phyloP scores from a whole-genome alignment of 257 asterid genomes.

The Catharanthus roseus region DNA sequence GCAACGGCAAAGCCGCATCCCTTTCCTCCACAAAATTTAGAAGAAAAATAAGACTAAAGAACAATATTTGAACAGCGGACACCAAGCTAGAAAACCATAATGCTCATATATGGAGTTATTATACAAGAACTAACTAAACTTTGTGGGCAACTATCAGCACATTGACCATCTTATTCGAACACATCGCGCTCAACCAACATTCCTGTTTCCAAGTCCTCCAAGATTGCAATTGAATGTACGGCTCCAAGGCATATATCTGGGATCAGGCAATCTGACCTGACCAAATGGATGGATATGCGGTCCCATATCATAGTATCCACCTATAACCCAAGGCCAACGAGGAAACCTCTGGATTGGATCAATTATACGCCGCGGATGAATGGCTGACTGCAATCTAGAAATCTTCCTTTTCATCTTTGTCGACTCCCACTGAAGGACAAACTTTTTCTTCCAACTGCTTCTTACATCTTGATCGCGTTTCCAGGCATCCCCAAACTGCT shows the following conservation, averaged over 20 bases:
- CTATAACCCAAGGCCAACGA: conserved; percentile 31
- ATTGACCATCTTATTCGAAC: not conserved
- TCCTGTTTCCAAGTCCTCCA: conserved; percentile 20
- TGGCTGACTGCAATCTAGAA: conserved; percentile 13
- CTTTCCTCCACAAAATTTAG: not conserved
- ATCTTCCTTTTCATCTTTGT: conserved; percentile 27
- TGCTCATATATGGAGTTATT: not conserved
- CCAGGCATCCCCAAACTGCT: conserved; percentile 37
- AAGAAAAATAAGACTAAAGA: not conserved
- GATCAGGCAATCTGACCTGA: not conserved
- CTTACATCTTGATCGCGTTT: conserved; percentile 21
- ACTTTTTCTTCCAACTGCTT: conserved; percentile 60
- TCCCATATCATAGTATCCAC: conserved; percentile 39
- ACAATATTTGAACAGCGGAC: too few relatives aligned
- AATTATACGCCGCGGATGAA: not conserved
- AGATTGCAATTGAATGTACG: conserved; percentile 41
- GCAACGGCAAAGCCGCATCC: not conserved
- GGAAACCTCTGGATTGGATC: conserved; percentile 28
- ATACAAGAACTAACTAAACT: not conserved
- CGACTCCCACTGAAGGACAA: conserved; percentile 35
- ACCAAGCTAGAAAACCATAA: not conserved
- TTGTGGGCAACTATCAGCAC: not conserved
- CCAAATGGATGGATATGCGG: conserved; percentile 16
- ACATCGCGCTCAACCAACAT: conserved; percentile 4
- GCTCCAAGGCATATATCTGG: conserved; percentile 2